phyloP scores from a whole-genome alignment of 441 rosid genomes.

The Arabidopsis lyrata region DNA sequence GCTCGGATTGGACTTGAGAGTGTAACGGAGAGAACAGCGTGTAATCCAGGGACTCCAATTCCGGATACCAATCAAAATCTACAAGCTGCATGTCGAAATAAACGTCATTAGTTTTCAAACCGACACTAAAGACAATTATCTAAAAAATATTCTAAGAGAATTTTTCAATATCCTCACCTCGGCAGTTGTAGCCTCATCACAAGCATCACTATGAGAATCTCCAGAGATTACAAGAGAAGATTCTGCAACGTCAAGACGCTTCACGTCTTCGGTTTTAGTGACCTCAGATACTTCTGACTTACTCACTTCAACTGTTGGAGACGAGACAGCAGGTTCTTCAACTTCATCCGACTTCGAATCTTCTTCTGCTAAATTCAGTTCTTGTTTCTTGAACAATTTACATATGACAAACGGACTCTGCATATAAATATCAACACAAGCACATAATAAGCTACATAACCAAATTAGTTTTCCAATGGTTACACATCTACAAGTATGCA shows the following conservation, averaged over 20 bases:
- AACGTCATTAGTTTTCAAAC: slow-evolving; percentile 12
- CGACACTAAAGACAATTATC: slow-evolving; percentile 12
- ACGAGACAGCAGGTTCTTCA: slow-evolving; percentile 52
- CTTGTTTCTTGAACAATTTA: slow-evolving; percentile 81
- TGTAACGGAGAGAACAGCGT: slow-evolving; percentile 57
- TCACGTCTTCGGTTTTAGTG: slow-evolving; percentile 37
- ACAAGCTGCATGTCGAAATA: slow-evolving; percentile 47
- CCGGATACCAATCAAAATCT: slow-evolving; percentile 42
- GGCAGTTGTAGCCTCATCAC: slow-evolving; percentile 33
- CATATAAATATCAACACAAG: slow-evolving; percentile 25
- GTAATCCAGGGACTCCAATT: slow-evolving; percentile 47
- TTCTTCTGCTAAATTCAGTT: slow-evolving; percentile 46
- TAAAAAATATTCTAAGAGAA: neutral
- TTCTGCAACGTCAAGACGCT: slow-evolving; percentile 28
- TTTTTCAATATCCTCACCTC: slow-evolving; percentile 50
- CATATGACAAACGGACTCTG: slow-evolving; percentile 82
- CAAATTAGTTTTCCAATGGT: neutral
- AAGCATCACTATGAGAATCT: slow-evolving; percentile 37
- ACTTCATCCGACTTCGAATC: slow-evolving; percentile 48
- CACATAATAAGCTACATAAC: slow-evolving; percentile 6
- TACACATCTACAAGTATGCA: slow-evolving; percentile 1
- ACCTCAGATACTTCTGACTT: slow-evolving; percentile 55
- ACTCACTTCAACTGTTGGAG: slow-evolving; percentile 47
- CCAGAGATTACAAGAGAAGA: slow-evolving; percentile 22
- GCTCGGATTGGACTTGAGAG: slow-evolving; percentile 50